phyloP scores from a whole-genome alignment of 805 yeast species.

The Kuraishia cidri region DNA sequence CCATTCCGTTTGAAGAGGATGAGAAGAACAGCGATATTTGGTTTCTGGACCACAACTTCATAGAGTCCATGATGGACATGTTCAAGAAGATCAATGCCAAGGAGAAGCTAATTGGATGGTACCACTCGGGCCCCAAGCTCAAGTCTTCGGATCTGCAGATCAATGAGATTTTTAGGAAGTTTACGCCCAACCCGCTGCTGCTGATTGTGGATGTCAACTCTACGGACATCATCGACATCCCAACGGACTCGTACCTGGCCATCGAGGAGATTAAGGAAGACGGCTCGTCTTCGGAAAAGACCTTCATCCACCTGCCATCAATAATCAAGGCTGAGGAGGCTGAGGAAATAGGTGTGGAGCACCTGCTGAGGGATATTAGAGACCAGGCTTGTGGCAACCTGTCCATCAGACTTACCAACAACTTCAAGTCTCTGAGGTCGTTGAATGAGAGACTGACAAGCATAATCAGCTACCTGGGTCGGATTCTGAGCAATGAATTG shows the following conservation, averaged over 20 bases:
- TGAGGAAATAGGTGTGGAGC: conserved; percentile 98
- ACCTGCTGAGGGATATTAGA: conserved; percentile 83
- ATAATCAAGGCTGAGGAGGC: conserved; percentile 96
- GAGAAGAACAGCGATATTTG: conserved; percentile 86
- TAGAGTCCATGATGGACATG: conserved; percentile 96
- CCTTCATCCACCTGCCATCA: conserved; percentile 90
- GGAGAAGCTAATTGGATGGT: conserved; percentile 97
- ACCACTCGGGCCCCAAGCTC: conserved; percentile 94
- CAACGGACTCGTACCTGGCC: conserved; percentile 91
- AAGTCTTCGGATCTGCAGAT: conserved; percentile 83
- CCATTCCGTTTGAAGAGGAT: conserved; percentile 97
- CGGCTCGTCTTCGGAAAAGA: conserved; percentile 86
- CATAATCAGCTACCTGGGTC: conserved; percentile 68
- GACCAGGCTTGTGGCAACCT: conserved; percentile 95
- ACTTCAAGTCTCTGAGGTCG: conserved; percentile 81
- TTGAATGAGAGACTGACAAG: conserved; percentile 71
- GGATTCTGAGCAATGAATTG: conserved; percentile 59
- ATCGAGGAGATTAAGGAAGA: conserved; percentile 94
- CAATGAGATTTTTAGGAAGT: conserved; percentile 81
- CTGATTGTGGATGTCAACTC: conserved; percentile 91
- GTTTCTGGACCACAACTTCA: conserved; percentile 95
- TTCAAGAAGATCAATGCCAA: conserved; percentile 95
- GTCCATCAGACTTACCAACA: conserved; percentile 80
- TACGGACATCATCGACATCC: conserved; percentile 69
- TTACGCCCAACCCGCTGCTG: conserved; percentile 72